Percentiles rank a stretch among this genome's conserved stretches.
Evolutionary conservation across 1,284 basidiomycete genomes (phyloP).

Genomic region (Cryptococcus sp.): DNA sequence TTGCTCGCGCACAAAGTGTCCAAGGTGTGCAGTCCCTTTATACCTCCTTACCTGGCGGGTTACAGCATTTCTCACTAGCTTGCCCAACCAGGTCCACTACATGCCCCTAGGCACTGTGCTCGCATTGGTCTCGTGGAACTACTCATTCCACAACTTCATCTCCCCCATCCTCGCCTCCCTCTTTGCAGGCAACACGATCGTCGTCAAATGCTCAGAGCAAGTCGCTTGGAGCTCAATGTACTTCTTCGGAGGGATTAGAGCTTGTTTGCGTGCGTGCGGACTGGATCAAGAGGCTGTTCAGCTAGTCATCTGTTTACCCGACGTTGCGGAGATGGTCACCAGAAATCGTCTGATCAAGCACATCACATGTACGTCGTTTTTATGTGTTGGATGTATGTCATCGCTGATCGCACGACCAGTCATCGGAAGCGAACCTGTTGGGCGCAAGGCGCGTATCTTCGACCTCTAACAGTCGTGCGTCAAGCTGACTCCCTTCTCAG

Average conservation of each 20-base stretch:
- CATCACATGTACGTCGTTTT: slow-evolving; percentile 54
- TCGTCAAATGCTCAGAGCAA: slow-evolving; percentile 91
- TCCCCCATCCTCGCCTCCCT: slow-evolving; percentile 88
- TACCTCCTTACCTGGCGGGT: not conserved
- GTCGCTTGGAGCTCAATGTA: slow-evolving; percentile 83
- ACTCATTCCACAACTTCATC: slow-evolving; percentile 82
- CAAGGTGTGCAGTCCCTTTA: slow-evolving; percentile 32
- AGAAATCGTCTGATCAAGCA: slow-evolving; percentile 72
- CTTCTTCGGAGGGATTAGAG: slow-evolving; percentile 74
- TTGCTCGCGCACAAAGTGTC: slow-evolving; percentile 79
- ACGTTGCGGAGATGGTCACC: slow-evolving; percentile 79
- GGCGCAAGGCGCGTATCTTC: slow-evolving; percentile 64
- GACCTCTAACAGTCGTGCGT: not conserved
- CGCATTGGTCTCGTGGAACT: slow-evolving; percentile 82
- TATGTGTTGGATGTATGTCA: slow-evolving; percentile 1
- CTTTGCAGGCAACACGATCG: slow-evolving; percentile 85
- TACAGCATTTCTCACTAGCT: slow-evolving; percentile 24
- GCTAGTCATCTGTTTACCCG: slow-evolving; percentile 84
- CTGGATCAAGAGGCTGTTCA: slow-evolving; percentile 81
- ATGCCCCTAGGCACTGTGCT: slow-evolving; percentile 92
- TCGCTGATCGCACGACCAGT: slow-evolving; percentile 53
- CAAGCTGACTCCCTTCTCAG: slow-evolving; percentile 49
- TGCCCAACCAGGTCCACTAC: slow-evolving; percentile 66
- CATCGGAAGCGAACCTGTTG: slow-evolving; percentile 90
- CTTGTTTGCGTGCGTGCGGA: slow-evolving; percentile 73